These are phyloP conservation scores for Rhexocercosporidium sp. DNA, from an alignment of 2,329 filamentous ascomycete genomes.

Conservation along the genomic window DNA sequence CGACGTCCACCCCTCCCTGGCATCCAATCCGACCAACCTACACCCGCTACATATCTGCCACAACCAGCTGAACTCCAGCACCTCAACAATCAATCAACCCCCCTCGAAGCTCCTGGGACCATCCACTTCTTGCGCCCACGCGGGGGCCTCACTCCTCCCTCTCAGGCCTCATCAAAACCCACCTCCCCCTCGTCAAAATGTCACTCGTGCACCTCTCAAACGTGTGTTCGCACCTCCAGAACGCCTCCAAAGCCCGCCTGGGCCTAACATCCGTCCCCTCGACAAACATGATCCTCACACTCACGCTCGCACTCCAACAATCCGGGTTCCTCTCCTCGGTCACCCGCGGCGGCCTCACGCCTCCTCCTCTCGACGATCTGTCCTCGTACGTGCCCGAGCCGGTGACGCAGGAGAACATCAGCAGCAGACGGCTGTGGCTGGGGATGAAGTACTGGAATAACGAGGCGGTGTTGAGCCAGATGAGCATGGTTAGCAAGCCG, in stretches of 20 bases:
- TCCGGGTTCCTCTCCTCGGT: conserved; percentile 72
- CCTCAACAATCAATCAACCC: background rate
- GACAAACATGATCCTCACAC: conserved; percentile 67
- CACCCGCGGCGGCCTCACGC: conserved; percentile 64
- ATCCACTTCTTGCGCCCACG: conserved; percentile 1
- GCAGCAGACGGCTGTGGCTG: conserved; percentile 69
- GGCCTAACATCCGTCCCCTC: conserved; percentile 72
- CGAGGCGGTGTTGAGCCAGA: conserved; percentile 67
- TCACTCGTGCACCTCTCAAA: conserved; percentile 73
- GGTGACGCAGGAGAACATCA: conserved; percentile 63
- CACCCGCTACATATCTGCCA: background rate
- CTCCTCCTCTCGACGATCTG: conserved; percentile 55
- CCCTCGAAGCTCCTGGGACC: background rate
- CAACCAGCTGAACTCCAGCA: background rate
- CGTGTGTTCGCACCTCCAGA: conserved; percentile 76
- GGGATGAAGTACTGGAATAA: conserved; percentile 78
- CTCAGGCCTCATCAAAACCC: background rate
- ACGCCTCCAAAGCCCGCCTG: conserved; percentile 72
- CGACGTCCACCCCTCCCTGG: background rate
- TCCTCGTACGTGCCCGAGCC: conserved; percentile 54
- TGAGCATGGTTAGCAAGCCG: conserved; percentile 70
- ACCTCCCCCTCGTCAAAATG: conserved; percentile 50
- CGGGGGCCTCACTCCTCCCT: background rate
- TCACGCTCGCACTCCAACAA: conserved; percentile 69
- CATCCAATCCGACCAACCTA: background rate